Base-by-base conservation (phyloP, 495 filamentous ascomycete genomes). In the Penicillium bovifimosum region DNA sequence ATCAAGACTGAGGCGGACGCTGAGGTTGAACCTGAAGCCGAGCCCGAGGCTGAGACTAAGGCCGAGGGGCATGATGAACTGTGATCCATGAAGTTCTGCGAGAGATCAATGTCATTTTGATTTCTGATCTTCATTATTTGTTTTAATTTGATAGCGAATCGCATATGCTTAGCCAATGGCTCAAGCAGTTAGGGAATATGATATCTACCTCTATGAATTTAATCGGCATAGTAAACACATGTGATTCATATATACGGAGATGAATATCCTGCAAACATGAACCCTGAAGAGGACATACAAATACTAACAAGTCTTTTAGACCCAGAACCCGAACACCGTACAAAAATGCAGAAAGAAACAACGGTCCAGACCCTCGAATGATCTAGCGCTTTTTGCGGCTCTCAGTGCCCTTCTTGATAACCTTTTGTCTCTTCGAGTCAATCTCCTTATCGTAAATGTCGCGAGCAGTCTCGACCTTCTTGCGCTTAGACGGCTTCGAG, bases 401-500 rank as follows among this genome's bases (percentile, higher is more conserved):
- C 54, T 79, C 80, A 4, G 73, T 77, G 41, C 76, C 73, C 65
- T 77, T 79, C 67, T 74, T 77, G 55, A 75, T 75, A 14, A 73
- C 67, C 65, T 76, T 76, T 53, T 76, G 72, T 38, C 72, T 63
- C 64, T 76, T 76, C 13, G 74, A 70, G 40, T 76, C 69, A n/a
- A 73, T 52, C 62, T 75, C 73, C 57, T 71, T 61, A 36, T 77
- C 73, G 58, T 66, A 76, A 40, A 75, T 68, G 28, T 77, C 73
- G 42, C 73, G 71, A 20, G 85, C 82, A 26, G 84, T 73, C 50
- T 82, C 85, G 13, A 80, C 83, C 36, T 86, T 87, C 74, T 96
- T 96, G 50, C 91, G 76, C 75, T 96, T 96, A 18, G 71, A 66
- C 1, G 67, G 53, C 71, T 88, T 90, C 3, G 71, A 76, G 45